Evolutionary conservation across 148 eudicot species (phyloP).

Genomic region (Rhododendron mucronatum): DNA sequence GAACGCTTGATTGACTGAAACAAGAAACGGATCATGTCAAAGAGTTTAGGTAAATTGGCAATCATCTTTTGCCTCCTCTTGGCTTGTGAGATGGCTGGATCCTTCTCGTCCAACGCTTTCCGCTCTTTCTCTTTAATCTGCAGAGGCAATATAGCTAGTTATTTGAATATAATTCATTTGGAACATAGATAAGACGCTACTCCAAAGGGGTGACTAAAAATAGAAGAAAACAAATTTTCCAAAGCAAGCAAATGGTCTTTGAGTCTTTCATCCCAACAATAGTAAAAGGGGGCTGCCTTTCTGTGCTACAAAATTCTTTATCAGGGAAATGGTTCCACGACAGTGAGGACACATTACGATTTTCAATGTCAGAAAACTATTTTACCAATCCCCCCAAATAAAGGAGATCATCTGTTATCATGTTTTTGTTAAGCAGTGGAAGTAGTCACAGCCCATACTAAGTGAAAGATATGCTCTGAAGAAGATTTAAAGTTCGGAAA

Average conservation of each 20-base stretch:
- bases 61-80: slow-evolving; percentile 54
- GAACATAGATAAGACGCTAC: neutral
- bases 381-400: neutral
- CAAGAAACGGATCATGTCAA: slow-evolving; percentile 55
- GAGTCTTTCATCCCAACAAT: slow-evolving; percentile 4
- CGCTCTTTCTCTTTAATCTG: slow-evolving; percentile 76
- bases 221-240: neutral
- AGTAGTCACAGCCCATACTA: neutral
- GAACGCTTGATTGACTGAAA: slow-evolving; percentile 70
- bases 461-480: neutral
- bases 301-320: neutral
- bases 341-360: neutral
- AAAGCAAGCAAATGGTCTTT: neutral
- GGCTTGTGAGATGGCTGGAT: slow-evolving; percentile 69
- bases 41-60: slow-evolving; percentile 63
- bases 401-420: neutral
- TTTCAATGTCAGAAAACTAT: neutral
- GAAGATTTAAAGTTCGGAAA: neutral
- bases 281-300: neutral
- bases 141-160: slow-evolving; percentile 7
- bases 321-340: neutral
- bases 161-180: neutral
- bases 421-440: neutral
- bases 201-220: neutral
- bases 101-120: slow-evolving; percentile 45